These are phyloP conservation scores for Tuber melanosporum DNA, from an alignment of 495 filamentous ascomycete genomes.

Conservation along the genomic window DNA sequence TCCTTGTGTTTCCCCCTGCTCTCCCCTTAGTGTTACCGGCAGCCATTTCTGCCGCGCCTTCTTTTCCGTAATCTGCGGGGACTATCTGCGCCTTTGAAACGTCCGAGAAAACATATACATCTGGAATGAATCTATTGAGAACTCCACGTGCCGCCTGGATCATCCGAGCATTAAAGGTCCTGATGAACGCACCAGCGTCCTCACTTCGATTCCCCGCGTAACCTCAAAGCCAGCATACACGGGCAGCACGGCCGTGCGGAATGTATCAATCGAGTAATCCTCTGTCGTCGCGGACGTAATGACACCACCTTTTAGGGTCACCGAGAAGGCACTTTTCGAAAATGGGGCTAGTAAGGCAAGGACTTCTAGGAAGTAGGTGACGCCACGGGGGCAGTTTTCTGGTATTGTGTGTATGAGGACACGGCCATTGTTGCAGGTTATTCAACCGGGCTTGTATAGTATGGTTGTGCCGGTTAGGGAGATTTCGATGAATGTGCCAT, in stretches of 20 bases:
- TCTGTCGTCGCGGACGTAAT: constrained; percentile 72
- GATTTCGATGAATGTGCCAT: constrained; percentile 89
- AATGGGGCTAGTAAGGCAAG: constrained; percentile 90
- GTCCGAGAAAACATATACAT: constrained; percentile 80
- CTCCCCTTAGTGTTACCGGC: constrained; percentile 48
- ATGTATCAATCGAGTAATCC: constrained; percentile 86
- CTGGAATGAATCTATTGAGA: constrained; percentile 73
- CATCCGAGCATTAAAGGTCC: constrained; percentile 90
- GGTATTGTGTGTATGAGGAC: constrained; percentile 72
- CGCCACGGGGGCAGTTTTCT: constrained; percentile 63
- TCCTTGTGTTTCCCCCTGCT: constrained; percentile 55
- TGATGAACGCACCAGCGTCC: constrained; percentile 73
- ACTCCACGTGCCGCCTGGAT: constrained; percentile 83
- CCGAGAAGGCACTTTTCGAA: constrained; percentile 77
- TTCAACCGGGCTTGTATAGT: constrained; percentile 82
- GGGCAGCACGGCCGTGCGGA: too few relatives aligned
- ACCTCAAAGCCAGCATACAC: constrained; percentile 80
- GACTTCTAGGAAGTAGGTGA: constrained; percentile 88
- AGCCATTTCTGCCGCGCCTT: constrained; percentile 59
- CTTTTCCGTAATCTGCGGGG: constrained; percentile 59
- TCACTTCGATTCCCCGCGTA: constrained; percentile 71
- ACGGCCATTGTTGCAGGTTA: constrained; percentile 64
- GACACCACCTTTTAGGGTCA: constrained; percentile 86
- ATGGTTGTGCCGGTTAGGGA: constrained; percentile 90
- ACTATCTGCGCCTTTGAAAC: constrained; percentile 50